Base-by-base conservation (phyloP, 345 rosid genomes). In the Lumnitzera littorea region DNA sequence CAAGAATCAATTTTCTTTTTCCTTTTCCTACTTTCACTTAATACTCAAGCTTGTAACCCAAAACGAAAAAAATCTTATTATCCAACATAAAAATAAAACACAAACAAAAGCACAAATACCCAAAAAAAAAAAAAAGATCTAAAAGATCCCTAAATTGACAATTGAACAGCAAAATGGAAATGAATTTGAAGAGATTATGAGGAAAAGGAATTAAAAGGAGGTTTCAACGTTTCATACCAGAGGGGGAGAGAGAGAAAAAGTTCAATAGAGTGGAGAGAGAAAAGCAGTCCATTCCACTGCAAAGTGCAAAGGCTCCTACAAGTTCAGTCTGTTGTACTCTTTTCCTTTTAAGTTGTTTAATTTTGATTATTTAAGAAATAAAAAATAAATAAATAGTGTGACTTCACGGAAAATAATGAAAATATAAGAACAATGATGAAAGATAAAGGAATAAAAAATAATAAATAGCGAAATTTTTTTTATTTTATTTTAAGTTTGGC, bases 11-110 rank as follows among this genome's bases (percentile, higher is more conserved):
- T 36, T 36, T 36, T 36, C 43, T 36, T 36, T 36, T 36, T 63
- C 62, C 7, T 17, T 51, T 57, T 24, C 50, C 62, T 24, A 17
- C 17, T 15, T 47, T 29, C 53, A 60, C 68, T 57, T 57, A 61
- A 48, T 20, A 55, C 68, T 49, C 62, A 65, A 65, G 62, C 62
- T 51, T 65, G 62, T 48, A 57, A 65, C 50, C 24, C 62, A 50
- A 17, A 31, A 50, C 4, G 50, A 47, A 17, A 14, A 13, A 20
- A 17, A 20, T 20, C 13, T 12, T 51, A 31, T 53, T 50, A 12
- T 24, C 48, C 48, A 43, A 17, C 60, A n/a, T 2, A 57, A 12
- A 20, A 43, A 4, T n/a, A 57, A 57, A 43, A 48, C 49, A 43
- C 17, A 25, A 25, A 12, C 15, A 13, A 56, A 11, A 47, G 20